Evolutionary conservation across 139 green algal genomes (phyloP), one percentile per base, ranked within the genome.

Genomic region (Chlorella sp.): DNA sequence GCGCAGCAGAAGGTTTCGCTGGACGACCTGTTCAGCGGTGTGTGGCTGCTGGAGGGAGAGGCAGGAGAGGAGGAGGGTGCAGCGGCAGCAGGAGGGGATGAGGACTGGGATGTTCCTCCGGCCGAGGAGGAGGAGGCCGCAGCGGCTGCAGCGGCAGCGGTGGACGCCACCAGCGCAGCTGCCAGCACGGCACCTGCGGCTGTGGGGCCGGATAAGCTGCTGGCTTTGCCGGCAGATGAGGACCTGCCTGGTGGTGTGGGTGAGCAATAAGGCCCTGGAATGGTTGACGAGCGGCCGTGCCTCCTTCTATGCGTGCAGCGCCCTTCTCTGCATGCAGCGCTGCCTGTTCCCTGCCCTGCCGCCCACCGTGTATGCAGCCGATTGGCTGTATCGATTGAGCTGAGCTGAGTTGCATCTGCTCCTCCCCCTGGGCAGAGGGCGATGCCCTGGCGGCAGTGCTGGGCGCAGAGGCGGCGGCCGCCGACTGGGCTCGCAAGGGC

Each of bases 41-140:
- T 96, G 51, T 96, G 93, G 93, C 67, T 92, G 74, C 41, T 92
- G 44, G 87, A 90, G 36, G 86, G 85, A 25, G 84, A 87, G 56
- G 79, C 67, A 21, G 89, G 75, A 16, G 68, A 78, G 23, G 84
- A 72, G 56, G 84, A 82, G 28, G 63, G 44, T 9, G 74, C 62
- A 51, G 38, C 63, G 5, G 79, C 68, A 80, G 55, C 55, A 44
- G 32, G 79, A 7, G 34, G 41, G 16, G 79, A 36, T 47, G 51
- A 80, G 21, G 38, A 74, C n/a, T 63, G 72, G 72, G 51, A 63
- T 41, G 56, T 28, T 18, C 26, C 68, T 23, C 32, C 67, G 0
- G 0, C 55, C 30, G 57, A 67, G 18, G 55, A 82, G 64, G 70
- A 81, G 39, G 67, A 81, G 86, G 71, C 36, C 13, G 56, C 34